Conservation (phyloP, 2,329 filamentous ascomycete species). For the Eurotiales sp. region DNA sequence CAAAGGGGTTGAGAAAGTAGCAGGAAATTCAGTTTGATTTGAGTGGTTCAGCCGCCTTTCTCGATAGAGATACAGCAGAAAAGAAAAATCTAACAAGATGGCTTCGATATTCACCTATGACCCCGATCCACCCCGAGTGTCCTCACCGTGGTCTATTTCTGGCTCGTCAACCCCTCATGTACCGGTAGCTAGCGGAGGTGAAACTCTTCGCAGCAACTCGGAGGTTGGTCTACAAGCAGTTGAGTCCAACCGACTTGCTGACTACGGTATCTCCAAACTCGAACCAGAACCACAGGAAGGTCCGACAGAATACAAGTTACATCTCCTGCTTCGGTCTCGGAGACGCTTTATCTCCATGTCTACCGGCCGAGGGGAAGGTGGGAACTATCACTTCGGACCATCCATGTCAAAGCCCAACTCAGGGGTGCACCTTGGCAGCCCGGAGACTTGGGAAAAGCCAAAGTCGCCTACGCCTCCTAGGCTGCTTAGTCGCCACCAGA, state of each 20-base stretch:
- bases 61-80: conserved; percentile 4
- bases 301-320: conserved; percentile 93
- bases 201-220: conserved; percentile 26
- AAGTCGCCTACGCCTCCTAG: conserved; percentile 46
- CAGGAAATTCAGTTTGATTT: neutral
- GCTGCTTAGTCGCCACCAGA: conserved; percentile 71
- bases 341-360: conserved; percentile 69
- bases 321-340: conserved; percentile 76
- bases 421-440: conserved; percentile 7
- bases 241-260: conserved; percentile 39
- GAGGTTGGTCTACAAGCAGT: conserved; percentile 37
- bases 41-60: no score
- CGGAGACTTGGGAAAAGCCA: neutral
- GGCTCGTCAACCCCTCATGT: conserved; percentile 38
- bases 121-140: conserved; percentile 78
- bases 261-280: conserved; percentile 69
- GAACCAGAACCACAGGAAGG: conserved; percentile 91
- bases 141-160: conserved; percentile 80
- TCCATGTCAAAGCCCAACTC: conserved; percentile 25
- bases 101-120: conserved; percentile 97
- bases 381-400: conserved; percentile 47
- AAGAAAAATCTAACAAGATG: conserved; percentile 54
- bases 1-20: neutral
- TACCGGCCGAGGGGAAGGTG: conserved; percentile 55
- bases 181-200: conserved; percentile 23